Conservation (phyloP, 805 yeast species). For the Candida pseudoglaebosa region DNA sequence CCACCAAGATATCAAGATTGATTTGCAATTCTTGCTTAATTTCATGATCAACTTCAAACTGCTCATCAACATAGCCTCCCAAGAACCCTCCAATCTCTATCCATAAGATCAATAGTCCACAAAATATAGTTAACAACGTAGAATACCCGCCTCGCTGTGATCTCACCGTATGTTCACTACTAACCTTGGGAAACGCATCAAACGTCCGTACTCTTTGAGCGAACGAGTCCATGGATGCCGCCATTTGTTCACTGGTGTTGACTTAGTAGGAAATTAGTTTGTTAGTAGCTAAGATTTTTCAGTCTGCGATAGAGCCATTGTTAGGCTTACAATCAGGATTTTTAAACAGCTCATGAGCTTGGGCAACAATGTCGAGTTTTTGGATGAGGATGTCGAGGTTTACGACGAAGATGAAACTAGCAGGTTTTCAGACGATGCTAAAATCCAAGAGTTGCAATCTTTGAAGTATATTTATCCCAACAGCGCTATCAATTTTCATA, state of each 20-base stretch:
- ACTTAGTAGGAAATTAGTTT: too few relatives aligned
- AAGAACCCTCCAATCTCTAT: conserved; percentile 79
- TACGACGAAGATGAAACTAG: conserved; percentile 3
- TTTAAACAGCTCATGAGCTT: too few relatives aligned
- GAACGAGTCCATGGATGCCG: conserved; percentile 30
- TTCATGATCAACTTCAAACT: conserved; percentile 66
- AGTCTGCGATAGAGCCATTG: conserved; percentile 1
- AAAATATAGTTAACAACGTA: conserved; percentile 58
- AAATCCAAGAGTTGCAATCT: conserved; percentile 38
- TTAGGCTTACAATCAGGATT: neutral
- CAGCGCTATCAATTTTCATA: conserved; percentile 8
- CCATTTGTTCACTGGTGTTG: neutral
- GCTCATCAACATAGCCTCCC: conserved; percentile 77
- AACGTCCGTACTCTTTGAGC: conserved; percentile 39
- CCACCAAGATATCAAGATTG: conserved; percentile 76
- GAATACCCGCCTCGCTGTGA: conserved; percentile 76
- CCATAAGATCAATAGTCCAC: conserved; percentile 69
- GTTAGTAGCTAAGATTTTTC: neutral
- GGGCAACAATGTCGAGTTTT: neutral
- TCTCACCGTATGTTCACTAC: conserved; percentile 57
- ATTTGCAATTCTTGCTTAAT: conserved; percentile 57
- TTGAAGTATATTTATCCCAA: conserved; percentile 42
- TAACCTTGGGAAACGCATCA: conserved; percentile 46
- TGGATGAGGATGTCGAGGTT: neutral
- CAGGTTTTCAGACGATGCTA: conserved; percentile 18